A percentile compares a stretch with the other conserved stretches of the same genome.
These are phyloP conservation scores for Phytophthora constricta DNA, from an alignment of 352 stramenopile species.

Conservation along the genomic window DNA sequence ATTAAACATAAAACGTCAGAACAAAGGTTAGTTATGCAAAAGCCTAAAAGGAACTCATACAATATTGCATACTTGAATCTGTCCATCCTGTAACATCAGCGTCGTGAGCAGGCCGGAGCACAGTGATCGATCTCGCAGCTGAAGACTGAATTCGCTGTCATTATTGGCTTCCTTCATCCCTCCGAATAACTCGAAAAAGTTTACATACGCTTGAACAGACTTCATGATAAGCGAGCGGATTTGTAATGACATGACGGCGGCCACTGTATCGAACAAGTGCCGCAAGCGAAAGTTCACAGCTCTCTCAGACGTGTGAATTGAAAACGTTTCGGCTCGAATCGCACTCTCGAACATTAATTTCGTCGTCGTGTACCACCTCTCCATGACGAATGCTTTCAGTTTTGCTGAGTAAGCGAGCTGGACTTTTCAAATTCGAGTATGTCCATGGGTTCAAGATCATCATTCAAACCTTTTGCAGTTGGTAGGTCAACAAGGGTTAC, in stretches of 20 bases:
- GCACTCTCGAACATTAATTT: conserved; percentile 58
- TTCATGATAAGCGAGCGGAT: conserved; percentile 68
- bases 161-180: conserved; percentile 5
- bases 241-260: conserved; percentile 78
- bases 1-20: not conserved
- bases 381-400: conserved; percentile 55
- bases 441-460: conserved; percentile 35
- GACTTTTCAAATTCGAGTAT: conserved; percentile 58
- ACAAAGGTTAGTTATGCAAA: not conserved
- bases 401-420: conserved; percentile 58
- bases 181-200: conserved; percentile 73
- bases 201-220: conserved; percentile 67
- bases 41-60: not conserved
- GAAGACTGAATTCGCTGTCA: conserved; percentile 2
- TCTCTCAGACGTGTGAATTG: conserved; percentile 27
- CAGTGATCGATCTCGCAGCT: not conserved
- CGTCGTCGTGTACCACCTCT: conserved; percentile 64
- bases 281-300: conserved; percentile 35
- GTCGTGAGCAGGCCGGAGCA: conserved; percentile 31
- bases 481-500: conserved; percentile 61
- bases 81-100: conserved; percentile 18
- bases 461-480: conserved; percentile 28
- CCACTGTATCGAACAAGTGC: conserved; percentile 71
- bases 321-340: conserved; percentile 33
- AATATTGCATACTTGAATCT: conserved; percentile 31